phyloP scores from a whole-genome alignment of 176 grass and related monocot species.

The Triticum urartu region DNA sequence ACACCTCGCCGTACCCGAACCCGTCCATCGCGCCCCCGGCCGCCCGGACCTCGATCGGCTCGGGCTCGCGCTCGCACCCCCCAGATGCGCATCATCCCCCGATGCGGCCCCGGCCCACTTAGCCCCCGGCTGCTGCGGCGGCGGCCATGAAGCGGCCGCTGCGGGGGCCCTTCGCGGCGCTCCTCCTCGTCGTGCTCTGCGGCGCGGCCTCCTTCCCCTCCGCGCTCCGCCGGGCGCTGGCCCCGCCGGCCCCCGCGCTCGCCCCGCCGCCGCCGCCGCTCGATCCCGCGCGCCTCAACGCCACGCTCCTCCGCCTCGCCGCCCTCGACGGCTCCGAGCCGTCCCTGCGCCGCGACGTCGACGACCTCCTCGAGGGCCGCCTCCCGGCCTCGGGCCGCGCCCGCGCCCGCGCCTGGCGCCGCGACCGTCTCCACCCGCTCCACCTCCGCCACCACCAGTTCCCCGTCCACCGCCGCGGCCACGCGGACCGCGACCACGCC shows the following conservation, averaged over 20 bases:
- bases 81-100: conserved; percentile 32
- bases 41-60: conserved; percentile 7
- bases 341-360: conserved; percentile 56
- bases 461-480: conserved; percentile 42
- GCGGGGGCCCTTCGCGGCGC: conserved; percentile 49
- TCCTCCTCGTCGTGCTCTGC: conserved; percentile 48
- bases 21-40: neutral
- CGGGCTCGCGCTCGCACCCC: neutral
- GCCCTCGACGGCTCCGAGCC: conserved; percentile 49
- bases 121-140: conserved; percentile 16
- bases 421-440: conserved; percentile 43
- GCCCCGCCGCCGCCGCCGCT: neutral
- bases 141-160: conserved; percentile 55
- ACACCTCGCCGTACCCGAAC: neutral
- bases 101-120: conserved; percentile 30
- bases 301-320: conserved; percentile 72
- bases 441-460: conserved; percentile 40
- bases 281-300: conserved; percentile 45
- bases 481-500: conserved; percentile 29
- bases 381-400: conserved; percentile 37
- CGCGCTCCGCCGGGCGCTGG: conserved; percentile 13
- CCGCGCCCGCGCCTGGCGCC: conserved; percentile 38
- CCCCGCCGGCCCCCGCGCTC: neutral
- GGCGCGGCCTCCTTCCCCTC: conserved; percentile 31
- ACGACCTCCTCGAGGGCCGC: conserved; percentile 67